phyloP scores from a whole-genome alignment of 202 grass and related monocot genomes.

The Musa balbisiana region DNA sequence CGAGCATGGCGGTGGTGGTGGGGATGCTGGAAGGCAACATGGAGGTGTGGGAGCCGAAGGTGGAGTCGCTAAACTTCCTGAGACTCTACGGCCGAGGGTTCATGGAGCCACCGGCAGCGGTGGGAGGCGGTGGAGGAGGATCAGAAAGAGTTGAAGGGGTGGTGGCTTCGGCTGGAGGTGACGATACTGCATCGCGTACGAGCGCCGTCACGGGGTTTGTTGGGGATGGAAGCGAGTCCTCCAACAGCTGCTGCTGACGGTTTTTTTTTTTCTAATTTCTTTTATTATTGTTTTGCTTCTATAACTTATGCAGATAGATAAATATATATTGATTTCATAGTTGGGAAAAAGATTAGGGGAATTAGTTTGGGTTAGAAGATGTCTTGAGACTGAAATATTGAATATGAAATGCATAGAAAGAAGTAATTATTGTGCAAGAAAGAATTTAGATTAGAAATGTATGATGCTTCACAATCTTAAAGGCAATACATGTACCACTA shows the following conservation, averaged over 20 bases:
- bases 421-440: no score
- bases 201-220: conserved; percentile 8
- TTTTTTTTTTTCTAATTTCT: background rate
- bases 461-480: no score
- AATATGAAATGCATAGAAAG: no score
- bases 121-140: background rate
- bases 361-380: no score
- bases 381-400: no score
- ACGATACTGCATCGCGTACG: background rate
- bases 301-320: no score
- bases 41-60: conserved; percentile 33
- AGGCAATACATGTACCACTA: no score
- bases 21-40: conserved; percentile 58
- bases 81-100: conserved; percentile 56
- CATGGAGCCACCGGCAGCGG: background rate
- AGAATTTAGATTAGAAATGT: no score
- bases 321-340: no score
- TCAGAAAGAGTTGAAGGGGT: background rate
- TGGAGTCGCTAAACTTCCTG: conserved; percentile 58
- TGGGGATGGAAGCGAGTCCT: background rate
- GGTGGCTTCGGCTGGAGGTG: background rate
- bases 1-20: conserved; percentile 55
- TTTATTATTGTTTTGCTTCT: background rate
- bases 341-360: no score
- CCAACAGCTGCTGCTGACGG: background rate